These are phyloP conservation scores for Amniculicola lignicola DNA, from an alignment of 495 filamentous ascomycete genomes.

Conservation along the genomic window DNA sequence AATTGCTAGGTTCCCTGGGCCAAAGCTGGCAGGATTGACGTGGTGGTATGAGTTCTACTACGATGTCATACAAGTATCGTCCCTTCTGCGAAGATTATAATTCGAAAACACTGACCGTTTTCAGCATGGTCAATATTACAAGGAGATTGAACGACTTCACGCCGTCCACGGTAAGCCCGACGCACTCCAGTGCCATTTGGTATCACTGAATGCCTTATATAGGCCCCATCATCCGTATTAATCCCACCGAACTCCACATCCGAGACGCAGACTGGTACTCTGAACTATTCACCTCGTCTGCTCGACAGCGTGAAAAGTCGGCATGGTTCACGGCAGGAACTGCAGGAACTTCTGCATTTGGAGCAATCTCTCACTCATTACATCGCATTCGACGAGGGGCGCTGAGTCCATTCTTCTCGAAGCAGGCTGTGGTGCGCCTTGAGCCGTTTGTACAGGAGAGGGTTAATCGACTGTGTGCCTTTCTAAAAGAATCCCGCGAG, in stretches of 20 bases:
- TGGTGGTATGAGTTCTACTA: slow-evolving; percentile 43
- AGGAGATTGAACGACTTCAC: neutral
- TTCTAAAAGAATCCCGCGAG: slow-evolving; percentile 3
- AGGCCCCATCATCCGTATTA: neutral
- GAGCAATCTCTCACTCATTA: slow-evolving; percentile 15
- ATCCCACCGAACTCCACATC: neutral
- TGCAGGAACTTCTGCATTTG: no score
- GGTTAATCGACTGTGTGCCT: slow-evolving; percentile 13
- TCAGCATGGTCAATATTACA: neutral
- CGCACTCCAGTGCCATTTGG: neutral
- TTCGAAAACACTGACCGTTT: neutral
- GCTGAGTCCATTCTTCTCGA: slow-evolving; percentile 27
- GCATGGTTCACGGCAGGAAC: no score
- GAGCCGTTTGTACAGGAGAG: slow-evolving; percentile 14
- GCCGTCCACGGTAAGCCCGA: neutral
- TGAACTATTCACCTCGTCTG: neutral
- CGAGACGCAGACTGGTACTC: neutral
- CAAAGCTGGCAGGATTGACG: slow-evolving; percentile 28
- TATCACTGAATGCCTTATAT: neutral
- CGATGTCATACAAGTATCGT: slow-evolving; percentile 34
- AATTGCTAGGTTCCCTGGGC: slow-evolving; percentile 34
- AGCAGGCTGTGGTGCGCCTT: neutral
- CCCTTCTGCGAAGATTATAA: neutral
- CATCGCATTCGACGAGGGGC: slow-evolving; percentile 21
- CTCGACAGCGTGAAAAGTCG: neutral